Conservation (phyloP, 768 basidiomycete species). For the Hypholoma fasciculare region DNA sequence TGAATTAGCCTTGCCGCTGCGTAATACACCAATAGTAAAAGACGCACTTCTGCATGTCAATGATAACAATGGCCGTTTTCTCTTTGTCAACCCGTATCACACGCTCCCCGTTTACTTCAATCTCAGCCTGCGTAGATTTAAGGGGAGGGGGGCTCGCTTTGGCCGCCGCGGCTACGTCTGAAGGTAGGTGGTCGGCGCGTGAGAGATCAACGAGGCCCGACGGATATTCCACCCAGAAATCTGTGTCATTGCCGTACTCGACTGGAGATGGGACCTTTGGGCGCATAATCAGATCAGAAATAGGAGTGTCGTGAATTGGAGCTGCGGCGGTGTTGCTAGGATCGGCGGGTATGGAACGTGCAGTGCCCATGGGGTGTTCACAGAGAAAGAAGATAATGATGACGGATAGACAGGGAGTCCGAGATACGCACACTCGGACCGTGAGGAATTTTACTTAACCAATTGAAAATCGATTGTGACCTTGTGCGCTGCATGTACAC, state of each 20-base stretch:
- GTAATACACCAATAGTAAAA: background rate
- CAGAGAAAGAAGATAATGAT: background rate
- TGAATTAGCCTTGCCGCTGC: background rate
- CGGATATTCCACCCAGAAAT: constrained; percentile 73
- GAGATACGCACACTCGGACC: too few species aligned
- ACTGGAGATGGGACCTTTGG: constrained; percentile 43
- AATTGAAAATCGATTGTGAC: too few species aligned
- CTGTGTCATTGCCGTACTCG: constrained; percentile 54
- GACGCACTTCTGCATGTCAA: constrained; percentile 75
- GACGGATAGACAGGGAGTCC: background rate
- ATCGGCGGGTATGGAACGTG: constrained; percentile 1
- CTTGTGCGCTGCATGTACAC: too few species aligned
- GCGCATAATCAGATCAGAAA: constrained; percentile 45
- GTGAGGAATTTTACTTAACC: too few species aligned
- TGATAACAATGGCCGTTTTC: constrained; percentile 56
- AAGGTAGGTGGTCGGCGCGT: constrained; percentile 40
- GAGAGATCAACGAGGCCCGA: constrained; percentile 63
- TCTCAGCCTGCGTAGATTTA: constrained; percentile 45
- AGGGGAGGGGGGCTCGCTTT: constrained; percentile 28
- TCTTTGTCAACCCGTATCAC: constrained; percentile 49
- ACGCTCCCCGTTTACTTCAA: constrained; percentile 53
- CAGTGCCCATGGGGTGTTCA: constrained; percentile 2
- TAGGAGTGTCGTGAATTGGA: constrained; percentile 37
- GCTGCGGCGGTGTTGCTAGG: background rate
- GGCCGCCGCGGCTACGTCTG: constrained; percentile 16